Base-by-base conservation (phyloP, 495 filamentous ascomycete species). In the Penicillium parvum region DNA sequence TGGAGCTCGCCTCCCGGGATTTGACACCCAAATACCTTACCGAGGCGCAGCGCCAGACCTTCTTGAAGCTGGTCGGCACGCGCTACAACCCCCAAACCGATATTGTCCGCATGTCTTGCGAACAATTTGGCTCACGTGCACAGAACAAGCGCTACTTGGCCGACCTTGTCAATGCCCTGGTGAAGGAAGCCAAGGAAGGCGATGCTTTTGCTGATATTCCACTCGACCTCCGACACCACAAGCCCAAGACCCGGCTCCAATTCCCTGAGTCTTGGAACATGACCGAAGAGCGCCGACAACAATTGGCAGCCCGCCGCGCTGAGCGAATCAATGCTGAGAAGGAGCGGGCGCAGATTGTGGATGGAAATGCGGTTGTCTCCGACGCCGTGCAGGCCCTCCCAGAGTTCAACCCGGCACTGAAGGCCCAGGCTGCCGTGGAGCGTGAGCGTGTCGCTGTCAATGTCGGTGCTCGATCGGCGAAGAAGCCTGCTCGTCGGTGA, bases 111-210 rank as follows among this genome's bases (percentile, higher is more conserved):
- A 95, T 99, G 78, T 87, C 84, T 53, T 88, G 86, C 67, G 92
- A 97, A 66, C 81, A 83, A 62, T 95, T 88, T 57, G 75, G 83
- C 58, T 83, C 86, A 25, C 82, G 84, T 51, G 89, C 89, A 9
- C 91, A 96, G 70, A 99, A 99, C 70, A 99, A 97, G 71, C 82
- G 90, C 5, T 95, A 90, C 55, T 75, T 99, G 21, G 84, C 81
- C 28, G 88, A 96, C 47, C 35, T 85, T 22, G 76, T 99, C 40
- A 71, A 83, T 22, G 76, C 70, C 14, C 66, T 99, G 52, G 66
- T 99, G 26, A 66, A 64, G 10, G 82, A 90, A 61, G 87, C 88
- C 28, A 86, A 82, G 76, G 82, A 95, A 54, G 79, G 70, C 22
- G 92, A 98, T 51, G 82, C 77, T 28, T 96, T 96, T 52, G 79